Conservation (phyloP, 164 flowering plant species). For the Protea cynaroides region DNA sequence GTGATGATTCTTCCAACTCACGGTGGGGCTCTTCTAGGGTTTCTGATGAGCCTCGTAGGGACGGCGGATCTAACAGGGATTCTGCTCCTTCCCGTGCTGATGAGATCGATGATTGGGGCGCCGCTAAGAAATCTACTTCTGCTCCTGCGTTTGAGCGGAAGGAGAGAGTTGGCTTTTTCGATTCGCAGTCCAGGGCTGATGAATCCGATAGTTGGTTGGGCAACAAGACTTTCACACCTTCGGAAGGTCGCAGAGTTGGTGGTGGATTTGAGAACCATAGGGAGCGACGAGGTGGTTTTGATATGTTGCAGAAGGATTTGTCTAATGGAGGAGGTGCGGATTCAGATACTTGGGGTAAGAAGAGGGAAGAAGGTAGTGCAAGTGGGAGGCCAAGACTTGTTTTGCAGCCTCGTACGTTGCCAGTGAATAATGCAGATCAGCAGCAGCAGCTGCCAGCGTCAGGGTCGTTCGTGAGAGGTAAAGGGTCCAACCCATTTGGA, state of each 20-base stretch:
- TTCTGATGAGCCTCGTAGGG: conserved; percentile 31
- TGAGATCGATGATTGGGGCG: conserved; percentile 87
- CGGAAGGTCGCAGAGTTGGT: conserved; percentile 23
- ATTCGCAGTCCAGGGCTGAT: conserved; percentile 71
- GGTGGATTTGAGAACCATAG: conserved; percentile 19
- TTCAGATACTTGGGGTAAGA: conserved; percentile 55
- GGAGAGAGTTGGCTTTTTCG: conserved; percentile 51
- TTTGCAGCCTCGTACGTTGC: conserved; percentile 68
- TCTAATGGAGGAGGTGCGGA: conserved; percentile 24
- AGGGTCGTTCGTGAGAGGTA: conserved; percentile 28
- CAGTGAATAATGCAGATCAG: conserved; percentile 33
- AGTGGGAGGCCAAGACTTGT: conserved; percentile 60
- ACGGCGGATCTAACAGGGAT: conserved; percentile 29
- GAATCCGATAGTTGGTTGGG: conserved; percentile 57
- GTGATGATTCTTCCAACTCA: conserved; percentile 34
- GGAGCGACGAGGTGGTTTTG: conserved; percentile 30
- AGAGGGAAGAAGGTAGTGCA: conserved; percentile 29
- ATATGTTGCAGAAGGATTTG: conserved; percentile 21
- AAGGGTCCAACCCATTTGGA: conserved; percentile 79
- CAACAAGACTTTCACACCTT: conserved; percentile 28
- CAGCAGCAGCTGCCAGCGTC: conserved; percentile 20
- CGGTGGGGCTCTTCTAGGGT: conserved; percentile 43
- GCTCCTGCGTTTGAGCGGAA: conserved; percentile 41
- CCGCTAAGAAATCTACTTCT: conserved; percentile 52
- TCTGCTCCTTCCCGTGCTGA: conserved; percentile 73